Conservation (phyloP, 805 yeast genomes). For the Teunomyces tritomae region DNA sequence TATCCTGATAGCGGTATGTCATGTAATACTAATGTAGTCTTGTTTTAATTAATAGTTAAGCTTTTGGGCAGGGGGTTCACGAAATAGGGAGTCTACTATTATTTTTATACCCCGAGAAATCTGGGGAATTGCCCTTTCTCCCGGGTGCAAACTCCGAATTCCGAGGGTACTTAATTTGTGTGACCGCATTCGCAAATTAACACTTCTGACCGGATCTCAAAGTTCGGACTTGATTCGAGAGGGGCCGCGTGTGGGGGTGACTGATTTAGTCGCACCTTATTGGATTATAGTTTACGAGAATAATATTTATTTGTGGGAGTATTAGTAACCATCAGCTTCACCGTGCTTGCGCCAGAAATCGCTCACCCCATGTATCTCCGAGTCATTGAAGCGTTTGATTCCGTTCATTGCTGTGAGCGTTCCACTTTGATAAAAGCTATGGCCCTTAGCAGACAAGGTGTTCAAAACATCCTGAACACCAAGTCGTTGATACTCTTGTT, state of each 20-base stretch:
- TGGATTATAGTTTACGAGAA: neutral
- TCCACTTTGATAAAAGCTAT: slow-evolving; percentile 32
- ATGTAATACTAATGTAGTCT: slow-evolving; percentile 2
- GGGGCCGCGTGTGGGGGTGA: slow-evolving; percentile 2
- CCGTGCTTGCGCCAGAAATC: slow-evolving; percentile 92
- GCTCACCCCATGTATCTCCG: slow-evolving; percentile 67
- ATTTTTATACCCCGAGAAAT: slow-evolving; percentile 1
- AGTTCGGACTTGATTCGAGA: neutral
- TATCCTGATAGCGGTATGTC: slow-evolving; percentile 59
- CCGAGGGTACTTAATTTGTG: neutral
- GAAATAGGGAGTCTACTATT: neutral
- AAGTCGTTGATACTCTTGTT: slow-evolving; percentile 22
- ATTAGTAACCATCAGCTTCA: slow-evolving; percentile 56
- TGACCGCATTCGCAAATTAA: neutral
- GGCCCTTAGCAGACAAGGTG: slow-evolving; percentile 49
- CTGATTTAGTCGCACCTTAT: neutral
- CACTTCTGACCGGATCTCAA: neutral
- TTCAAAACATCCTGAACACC: slow-evolving; percentile 26
- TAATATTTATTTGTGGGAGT: neutral
- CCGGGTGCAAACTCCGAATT: slow-evolving; percentile 5
- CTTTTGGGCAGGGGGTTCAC: neutral
- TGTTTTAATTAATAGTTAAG: neutral
- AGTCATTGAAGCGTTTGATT: slow-evolving; percentile 42
- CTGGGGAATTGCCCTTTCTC: slow-evolving; percentile 4
- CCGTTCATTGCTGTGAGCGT: slow-evolving; percentile 43